Evolutionary conservation across 306 rosid species (phyloP), one percentile per base, ranked within the genome.

Genomic region (Crataegus laevigata): DNA sequence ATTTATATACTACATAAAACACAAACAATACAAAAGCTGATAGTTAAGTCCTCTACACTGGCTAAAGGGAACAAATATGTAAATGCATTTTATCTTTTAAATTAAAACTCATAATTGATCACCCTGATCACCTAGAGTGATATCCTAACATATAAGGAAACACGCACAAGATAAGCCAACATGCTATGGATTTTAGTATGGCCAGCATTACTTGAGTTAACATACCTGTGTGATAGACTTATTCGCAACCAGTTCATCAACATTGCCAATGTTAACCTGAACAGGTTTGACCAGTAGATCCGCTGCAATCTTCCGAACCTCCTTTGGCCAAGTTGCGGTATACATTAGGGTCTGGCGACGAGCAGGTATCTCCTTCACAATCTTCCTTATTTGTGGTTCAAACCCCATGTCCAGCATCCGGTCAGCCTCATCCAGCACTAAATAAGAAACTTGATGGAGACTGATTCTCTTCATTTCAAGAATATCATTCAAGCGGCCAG

Each of bases 311-410:
- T 91, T 96, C 73, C 98, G 86, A 68, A 96, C 99, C 85, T 96
- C 99, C 88, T 89, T 96, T 5, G 99, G 99, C 99, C 99, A 96
- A n/a, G 99, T 96, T 75, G 99, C 99, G n/a, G 99, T 96, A 67
- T 68, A 92, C 99, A 96, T 96, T 68, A 96, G 86, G 64, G 99
- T 96, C 88, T 96, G 99, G 79, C 99, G 88, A 18, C 97, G 90
- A 71, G 91, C 71, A 79, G 99, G 99, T 76, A 96, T 93, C 89
- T 89, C 98, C 43, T 89, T 96, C 77, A 96, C 99, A 78, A 96
- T 83, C 90, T 96, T 92, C 85, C 98, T 87, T 77, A 96, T 96
- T 84, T 96, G 99, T 80, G 99, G 99, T 81, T 96, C 99, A 82
- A 96, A 96, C 62, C 99, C 99, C 99, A 96, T 96, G 87, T 96